Base-by-base conservation (phyloP, 2,329 filamentous ascomycete genomes). In the Xylariaceae sp. region DNA sequence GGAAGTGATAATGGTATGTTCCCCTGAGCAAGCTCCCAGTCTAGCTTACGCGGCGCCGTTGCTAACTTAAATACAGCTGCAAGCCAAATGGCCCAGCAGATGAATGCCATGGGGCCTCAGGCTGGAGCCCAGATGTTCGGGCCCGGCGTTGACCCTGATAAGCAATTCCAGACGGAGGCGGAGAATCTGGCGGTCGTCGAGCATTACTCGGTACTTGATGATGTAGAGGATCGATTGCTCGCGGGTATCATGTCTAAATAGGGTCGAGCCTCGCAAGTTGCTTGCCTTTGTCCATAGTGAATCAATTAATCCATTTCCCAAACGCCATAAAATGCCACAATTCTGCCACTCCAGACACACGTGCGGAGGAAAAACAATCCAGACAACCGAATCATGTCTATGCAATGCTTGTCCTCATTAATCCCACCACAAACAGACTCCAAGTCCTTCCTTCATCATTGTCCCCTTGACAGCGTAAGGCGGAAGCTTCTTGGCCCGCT, bases 131-230 rank as follows among this genome's bases (percentile, higher is more conserved):
- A 92, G 71, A 88, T 94, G 78, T 96, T 96, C 74, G 92, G 90
- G 35, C 92, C 94, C 0, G 92, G 93, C 23, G 88, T 94, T 70
- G 95, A 99, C 72, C 91, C 92, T 0, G 89, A 97, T 76, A 99
- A 99, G 81, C 84, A 96, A 73, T 99, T 97, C 76, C 81, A 88
- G 73, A 90, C 81, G 51, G 94, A 99, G 77, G 90, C 90, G 2
- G 94, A 99, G 80, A 99, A 99, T 75, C 75, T 99, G 63, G 92
- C 95, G 67, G 94, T 99, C 23, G 83, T 96, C 70, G 92, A 96
- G 73, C 93, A 97, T 75, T 89, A 91, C 73, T 97, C 90, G 69
- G 90, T 97, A 64, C 78, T 97, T 60, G 90, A 96, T 68, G 88
- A 88, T 15, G 88, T 97, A 59, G 92, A 97, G 78, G 84, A 92